These are phyloP conservation scores for Erysimum pusillum DNA, from an alignment of 441 rosid genomes.

Conservation along the genomic window DNA sequence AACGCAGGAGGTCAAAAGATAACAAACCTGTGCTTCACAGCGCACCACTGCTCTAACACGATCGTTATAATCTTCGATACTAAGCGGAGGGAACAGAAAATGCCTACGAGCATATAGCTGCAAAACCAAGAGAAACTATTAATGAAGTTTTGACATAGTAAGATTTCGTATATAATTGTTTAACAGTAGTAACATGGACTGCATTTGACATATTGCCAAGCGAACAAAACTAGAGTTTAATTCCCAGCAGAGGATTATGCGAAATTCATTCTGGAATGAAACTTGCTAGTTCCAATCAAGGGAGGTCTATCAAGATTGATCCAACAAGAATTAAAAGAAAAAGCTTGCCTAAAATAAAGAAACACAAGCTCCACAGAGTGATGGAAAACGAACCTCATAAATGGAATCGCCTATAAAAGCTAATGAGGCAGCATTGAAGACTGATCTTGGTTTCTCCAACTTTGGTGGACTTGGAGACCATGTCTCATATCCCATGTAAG, in stretches of 20 bases:
- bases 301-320: not conserved
- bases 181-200: constrained; percentile 4
- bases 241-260: not conserved
- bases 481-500: constrained; percentile 75
- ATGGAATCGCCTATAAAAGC: constrained; percentile 91
- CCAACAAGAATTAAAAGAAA: not conserved
- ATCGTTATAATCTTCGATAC: constrained; percentile 80
- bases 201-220: not conserved
- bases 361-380: not conserved
- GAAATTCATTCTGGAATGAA: not conserved
- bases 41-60: constrained; percentile 85
- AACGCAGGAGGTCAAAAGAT: not conserved
- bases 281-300: not conserved
- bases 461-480: constrained; percentile 86
- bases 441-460: constrained; percentile 83
- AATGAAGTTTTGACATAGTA: constrained; percentile 22
- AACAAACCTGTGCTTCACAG: constrained; percentile 86
- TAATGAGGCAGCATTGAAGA: constrained; percentile 73
- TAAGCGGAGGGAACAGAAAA: constrained; percentile 83
- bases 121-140: constrained; percentile 46
- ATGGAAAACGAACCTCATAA: constrained; percentile 64
- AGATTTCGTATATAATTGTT: not conserved
- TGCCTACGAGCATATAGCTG: constrained; percentile 89
- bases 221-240: not conserved
- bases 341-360: not conserved